These are phyloP conservation scores for Anastatica hierochuntica DNA, from an alignment of 345 rosid species.

Conservation along the genomic window DNA sequence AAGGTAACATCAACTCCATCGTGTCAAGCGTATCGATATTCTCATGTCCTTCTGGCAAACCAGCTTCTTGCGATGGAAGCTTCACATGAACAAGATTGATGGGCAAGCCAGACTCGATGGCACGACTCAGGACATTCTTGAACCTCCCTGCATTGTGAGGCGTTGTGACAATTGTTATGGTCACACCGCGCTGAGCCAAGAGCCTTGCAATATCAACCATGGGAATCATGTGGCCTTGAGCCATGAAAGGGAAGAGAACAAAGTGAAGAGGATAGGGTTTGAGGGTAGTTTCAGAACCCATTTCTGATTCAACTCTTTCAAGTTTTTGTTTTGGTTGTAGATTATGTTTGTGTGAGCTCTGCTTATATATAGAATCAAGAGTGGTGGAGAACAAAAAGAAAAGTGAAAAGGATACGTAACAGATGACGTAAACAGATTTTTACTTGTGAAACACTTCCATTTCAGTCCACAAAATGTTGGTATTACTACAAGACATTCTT, in stretches of 20 bases:
- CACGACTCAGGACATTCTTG: no score
- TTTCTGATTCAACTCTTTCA: background rate
- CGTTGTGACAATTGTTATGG: conserved; percentile 38
- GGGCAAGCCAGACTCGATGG: conserved; percentile 16
- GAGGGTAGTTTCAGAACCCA: background rate
- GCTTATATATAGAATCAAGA: conserved; percentile 9
- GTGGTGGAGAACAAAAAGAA: background rate
- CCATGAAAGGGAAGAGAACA: conserved; percentile 16
- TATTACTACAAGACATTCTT: background rate
- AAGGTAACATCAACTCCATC: background rate
- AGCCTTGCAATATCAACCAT: conserved; percentile 40
- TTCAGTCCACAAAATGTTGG: conserved; percentile 3
- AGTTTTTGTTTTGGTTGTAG: conserved; percentile 1
- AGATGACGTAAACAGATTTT: conserved; percentile 14
- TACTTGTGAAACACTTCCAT: background rate
- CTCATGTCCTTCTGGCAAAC: conserved; percentile 32
- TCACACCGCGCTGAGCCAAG: conserved; percentile 33
- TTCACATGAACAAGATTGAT: conserved; percentile 17
- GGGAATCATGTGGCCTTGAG: conserved; percentile 31
- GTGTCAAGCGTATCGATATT: conserved; percentile 18
- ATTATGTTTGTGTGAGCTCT: background rate
- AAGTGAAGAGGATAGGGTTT: conserved; percentile 3
- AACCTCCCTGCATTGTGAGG: conserved; percentile 23
- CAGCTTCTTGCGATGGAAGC: conserved; percentile 24
- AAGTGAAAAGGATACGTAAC: conserved; percentile 1